Evolutionary conservation across 495 filamentous ascomycete genomes (phyloP), one percentile per base, ranked within the genome.

Genomic region (Xylaria cubensis): DNA sequence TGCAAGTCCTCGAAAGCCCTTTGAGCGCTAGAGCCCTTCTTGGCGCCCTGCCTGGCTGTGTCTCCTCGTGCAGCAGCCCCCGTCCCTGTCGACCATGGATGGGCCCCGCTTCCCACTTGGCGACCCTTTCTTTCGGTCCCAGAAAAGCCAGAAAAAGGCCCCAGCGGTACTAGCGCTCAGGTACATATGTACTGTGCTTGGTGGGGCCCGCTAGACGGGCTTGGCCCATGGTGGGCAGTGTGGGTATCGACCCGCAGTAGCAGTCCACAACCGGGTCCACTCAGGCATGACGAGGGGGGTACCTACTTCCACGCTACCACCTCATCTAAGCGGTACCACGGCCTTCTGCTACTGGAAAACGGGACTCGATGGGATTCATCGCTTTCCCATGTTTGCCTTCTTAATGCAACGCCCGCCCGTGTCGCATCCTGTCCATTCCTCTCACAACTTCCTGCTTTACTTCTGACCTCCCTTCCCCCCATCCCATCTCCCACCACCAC

Each of bases 311-410:
- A 42, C 39, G 39, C 39, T 53, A 34, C 58, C 53, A 69, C 59
- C 51, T 66, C 50, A 50, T 73, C 67, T 29, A 42, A 56, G 41
- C 55, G 46, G 50, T 64, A 64, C 68, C 67, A 66, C 68, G 51
- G 65, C 55, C 56, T 65, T 72, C 65, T 73, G 64, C 73, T 69
- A 67, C 61, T 55, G 42, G 74, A 70, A 76, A 73, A 72, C 71
- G 69, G 75, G 69, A 71, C 66, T 74, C 66, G 73, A 79, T 79
- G 75, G 77, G 77, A 79, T 77, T 79, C 72, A 69, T 76, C 67
- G 70, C 75, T 79, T 79, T 79, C 77, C 77, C 77, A 79, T 79
- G 71, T 75, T 78, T 71, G 72, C n/a, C 70, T 50, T 77, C 76
- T 77, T 76, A 79, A 79, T 72, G 70, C 70, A 44, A 72, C 70